Base-by-base conservation (phyloP, 2,329 filamentous ascomycete species). In the Apiospora saccharicola region DNA sequence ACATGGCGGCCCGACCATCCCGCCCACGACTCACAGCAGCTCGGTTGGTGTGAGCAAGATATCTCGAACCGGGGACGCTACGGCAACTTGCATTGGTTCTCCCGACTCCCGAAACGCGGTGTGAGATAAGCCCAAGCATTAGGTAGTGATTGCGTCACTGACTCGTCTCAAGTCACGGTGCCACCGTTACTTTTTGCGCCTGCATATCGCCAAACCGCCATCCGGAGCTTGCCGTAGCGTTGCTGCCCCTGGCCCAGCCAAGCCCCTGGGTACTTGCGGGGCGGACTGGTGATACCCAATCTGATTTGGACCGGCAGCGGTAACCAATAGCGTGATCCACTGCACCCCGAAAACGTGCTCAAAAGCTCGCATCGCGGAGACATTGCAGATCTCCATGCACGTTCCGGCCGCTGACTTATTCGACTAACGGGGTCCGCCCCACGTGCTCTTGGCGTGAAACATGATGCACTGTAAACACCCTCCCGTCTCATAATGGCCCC, bases 341-440 rank as follows among this genome's bases (percentile, higher is more conserved):
- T 14, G 57, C 22, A 44, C 26, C 53, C 70, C 43, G 41, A 30
- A 70, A 70, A 70, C 49, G 43, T 70, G 69, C 69, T 70, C 69
- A 57, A 57, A 70, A 61, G 10, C 37, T 41, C 68, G 46, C 68
- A 69, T 47, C 46, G n/a, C 68, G 37, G 57, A 34, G 37, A 57
- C n/a, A 12, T 7, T 70, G 30, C 57, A 64, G 57, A 64, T 64
- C 30, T 3, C 34, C 19, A 19, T 61, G 53, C 30, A 64, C 34
- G 34, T 8, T 13, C 30, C 53, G 53, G 53, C 53, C 30, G 53
- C 7, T 64, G 13, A 41, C 1, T 13, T 41, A 64, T 64, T n/a
- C 22, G 41, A 2, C 57, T 64, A 64, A 64, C 57, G 57, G 34
- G 57, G 49, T 19, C 57, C 57, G 30, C 30, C 30, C 30, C 57